These are phyloP conservation scores for Mercurialis annua DNA, from an alignment of 345 rosid genomes.

Conservation along the genomic window DNA sequence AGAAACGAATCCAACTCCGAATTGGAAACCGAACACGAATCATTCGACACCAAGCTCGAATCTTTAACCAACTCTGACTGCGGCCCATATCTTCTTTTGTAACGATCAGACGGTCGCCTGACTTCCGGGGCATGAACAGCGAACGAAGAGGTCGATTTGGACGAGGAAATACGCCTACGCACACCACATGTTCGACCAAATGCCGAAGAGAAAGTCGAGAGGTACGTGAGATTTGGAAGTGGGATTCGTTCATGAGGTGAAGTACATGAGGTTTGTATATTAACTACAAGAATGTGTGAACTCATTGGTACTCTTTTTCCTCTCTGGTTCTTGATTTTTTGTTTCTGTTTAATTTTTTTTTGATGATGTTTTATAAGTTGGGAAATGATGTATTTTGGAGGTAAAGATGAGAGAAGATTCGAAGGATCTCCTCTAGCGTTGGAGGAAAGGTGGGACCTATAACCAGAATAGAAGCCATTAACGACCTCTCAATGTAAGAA, in stretches of 20 bases:
- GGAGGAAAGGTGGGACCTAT: slow-evolving; percentile 49
- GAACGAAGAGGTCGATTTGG: slow-evolving; percentile 42
- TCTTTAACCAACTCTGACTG: slow-evolving; percentile 23
- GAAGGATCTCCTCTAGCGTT: slow-evolving; percentile 51
- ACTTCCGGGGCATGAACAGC: slow-evolving; percentile 40
- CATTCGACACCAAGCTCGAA: slow-evolving; percentile 7
- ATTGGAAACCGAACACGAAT: slow-evolving; percentile 21
- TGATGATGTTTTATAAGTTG: background rate
- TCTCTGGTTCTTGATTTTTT: background rate
- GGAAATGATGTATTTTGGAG: background rate
- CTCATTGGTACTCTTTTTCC: slow-evolving; percentile 51
- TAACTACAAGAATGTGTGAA: slow-evolving; percentile 60
- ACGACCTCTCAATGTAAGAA: slow-evolving; percentile 16
- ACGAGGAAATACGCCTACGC: slow-evolving; percentile 41
- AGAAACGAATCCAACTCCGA: slow-evolving; percentile 70
- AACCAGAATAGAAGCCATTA: background rate
- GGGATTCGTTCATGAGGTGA: slow-evolving; percentile 47
- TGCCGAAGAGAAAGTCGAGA: slow-evolving; percentile 50
- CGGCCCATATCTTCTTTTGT: slow-evolving; percentile 39
- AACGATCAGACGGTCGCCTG: slow-evolving; percentile 51
- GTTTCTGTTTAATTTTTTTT: slow-evolving; percentile 4
- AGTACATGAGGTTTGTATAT: slow-evolving; percentile 65
- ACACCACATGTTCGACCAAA: slow-evolving; percentile 57
- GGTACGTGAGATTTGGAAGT: slow-evolving; percentile 36
- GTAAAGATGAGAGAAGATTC: slow-evolving; percentile 52